Evolutionary conservation across 192 early-diverging fungal species (phyloP).

Genomic region (Backusella psychrophila): DNA sequence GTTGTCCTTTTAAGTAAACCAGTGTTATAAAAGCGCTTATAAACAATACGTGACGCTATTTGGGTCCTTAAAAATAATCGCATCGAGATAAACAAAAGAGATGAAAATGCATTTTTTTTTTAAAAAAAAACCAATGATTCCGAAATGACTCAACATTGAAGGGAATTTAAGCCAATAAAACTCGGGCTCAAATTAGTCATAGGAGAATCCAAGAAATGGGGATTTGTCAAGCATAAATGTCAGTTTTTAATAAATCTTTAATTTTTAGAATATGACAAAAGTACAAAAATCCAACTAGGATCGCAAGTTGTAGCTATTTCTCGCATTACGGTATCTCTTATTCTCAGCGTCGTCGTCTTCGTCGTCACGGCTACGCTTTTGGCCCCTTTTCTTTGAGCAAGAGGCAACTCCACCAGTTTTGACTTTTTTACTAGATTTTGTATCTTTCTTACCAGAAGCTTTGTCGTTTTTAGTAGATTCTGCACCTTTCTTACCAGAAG

Average conservation of each 20-base stretch:
- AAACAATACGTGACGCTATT: not conserved
- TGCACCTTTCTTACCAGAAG: too few relatives aligned
- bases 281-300: not conserved
- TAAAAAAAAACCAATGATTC: not conserved
- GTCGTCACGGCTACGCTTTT: not conserved
- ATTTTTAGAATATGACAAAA: not conserved
- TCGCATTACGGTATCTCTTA: not conserved
- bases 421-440: not conserved
- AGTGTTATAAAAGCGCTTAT: constrained; percentile 19
- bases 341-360: not conserved
- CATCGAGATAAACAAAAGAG: not conserved
- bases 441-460: not conserved
- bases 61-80: not conserved
- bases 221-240: too few relatives aligned
- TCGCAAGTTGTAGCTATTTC: not conserved
- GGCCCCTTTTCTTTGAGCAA: not conserved
- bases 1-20: constrained; percentile 12
- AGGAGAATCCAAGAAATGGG: too few relatives aligned
- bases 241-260: too few relatives aligned
- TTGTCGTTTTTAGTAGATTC: not conserved
- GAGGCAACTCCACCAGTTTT: not conserved
- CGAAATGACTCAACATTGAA: not conserved
- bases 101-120: not conserved
- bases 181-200: too few relatives aligned
- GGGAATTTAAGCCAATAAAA: not conserved